phyloP scores from a whole-genome alignment of 2,329 filamentous ascomycete species.

The Penicillium janthinellum region DNA sequence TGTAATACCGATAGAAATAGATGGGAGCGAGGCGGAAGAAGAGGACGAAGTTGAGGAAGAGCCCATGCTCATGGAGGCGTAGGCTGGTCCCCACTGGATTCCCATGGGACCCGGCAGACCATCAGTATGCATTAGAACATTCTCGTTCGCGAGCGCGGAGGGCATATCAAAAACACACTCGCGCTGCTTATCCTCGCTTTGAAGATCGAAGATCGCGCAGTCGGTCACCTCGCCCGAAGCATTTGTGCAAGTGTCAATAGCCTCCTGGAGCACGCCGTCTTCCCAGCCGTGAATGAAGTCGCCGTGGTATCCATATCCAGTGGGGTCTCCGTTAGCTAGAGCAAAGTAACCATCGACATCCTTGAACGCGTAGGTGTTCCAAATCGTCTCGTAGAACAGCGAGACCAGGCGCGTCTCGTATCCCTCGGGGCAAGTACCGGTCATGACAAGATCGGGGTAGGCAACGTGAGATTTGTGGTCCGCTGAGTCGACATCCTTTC shows the following conservation, averaged over 20 bases:
- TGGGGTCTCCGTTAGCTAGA: conserved; percentile 75
- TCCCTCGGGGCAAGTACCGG: conserved; percentile 71
- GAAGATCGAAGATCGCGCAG: conserved; percentile 74
- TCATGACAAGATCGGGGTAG: conserved; percentile 75
- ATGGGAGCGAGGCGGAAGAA: not conserved
- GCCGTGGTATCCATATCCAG: conserved; percentile 73
- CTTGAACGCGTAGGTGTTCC: conserved; percentile 68
- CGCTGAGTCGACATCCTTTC: conserved; percentile 57
- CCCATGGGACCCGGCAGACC: conserved; percentile 67
- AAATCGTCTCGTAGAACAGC: conserved; percentile 86
- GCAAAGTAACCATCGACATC: conserved; percentile 69
- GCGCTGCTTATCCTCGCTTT: conserved; percentile 56
- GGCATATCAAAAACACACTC: conserved; percentile 68
- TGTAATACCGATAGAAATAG: conserved; percentile 11
- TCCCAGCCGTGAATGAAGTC: conserved; percentile 85
- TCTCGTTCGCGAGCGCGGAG: conserved; percentile 57
- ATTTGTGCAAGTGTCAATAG: conserved; percentile 76
- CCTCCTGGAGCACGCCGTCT: conserved; percentile 65
- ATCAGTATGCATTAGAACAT: conserved; percentile 58
- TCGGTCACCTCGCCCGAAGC: conserved; percentile 68
- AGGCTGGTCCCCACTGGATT: conserved; percentile 50
- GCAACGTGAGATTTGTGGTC: conserved; percentile 69
- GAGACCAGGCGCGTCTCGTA: conserved; percentile 70
- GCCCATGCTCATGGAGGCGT: conserved; percentile 32
- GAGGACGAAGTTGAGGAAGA: conserved; percentile 19